Percentiles rank a stretch among this genome's conserved stretches.
phyloP scores from a whole-genome alignment of 2,329 filamentous ascomycete genomes.

The Lecanoromycetidae sp. region DNA sequence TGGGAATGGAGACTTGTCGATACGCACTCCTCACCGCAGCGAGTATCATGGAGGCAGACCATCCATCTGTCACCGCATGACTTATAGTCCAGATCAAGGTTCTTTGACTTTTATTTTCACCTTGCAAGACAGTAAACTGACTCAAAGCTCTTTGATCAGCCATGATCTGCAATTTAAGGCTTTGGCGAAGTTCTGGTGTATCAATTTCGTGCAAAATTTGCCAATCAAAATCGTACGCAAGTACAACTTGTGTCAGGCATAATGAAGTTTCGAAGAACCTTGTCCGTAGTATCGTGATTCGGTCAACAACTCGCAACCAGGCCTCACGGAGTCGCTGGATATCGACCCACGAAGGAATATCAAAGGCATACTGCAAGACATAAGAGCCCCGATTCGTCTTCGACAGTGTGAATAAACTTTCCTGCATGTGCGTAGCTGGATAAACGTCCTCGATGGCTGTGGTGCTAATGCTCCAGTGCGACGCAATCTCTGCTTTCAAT shows the following conservation, averaged over 20 bases:
- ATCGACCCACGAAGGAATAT: slow-evolving; percentile 20
- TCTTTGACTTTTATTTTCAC: neutral
- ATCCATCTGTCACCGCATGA: slow-evolving; percentile 10
- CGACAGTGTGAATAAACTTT: slow-evolving; percentile 2
- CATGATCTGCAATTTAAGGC: neutral
- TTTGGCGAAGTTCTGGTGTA: neutral
- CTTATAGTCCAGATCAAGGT: slow-evolving; percentile 4
- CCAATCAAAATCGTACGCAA: neutral
- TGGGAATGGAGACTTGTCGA: neutral
- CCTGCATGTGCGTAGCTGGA: slow-evolving; percentile 6
- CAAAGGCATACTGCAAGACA: slow-evolving; percentile 25
- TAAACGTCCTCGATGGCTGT: slow-evolving; percentile 8
- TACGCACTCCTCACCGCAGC: neutral
- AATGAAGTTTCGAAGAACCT: slow-evolving; percentile 31
- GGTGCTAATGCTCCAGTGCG: neutral
- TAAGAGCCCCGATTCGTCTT: neutral
- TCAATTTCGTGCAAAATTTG: neutral
- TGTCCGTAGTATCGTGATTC: slow-evolving; percentile 39
- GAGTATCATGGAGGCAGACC: neutral
- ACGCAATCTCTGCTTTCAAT: neutral
- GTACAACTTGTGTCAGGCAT: slow-evolving; percentile 15
- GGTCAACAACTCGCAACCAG: slow-evolving; percentile 34
- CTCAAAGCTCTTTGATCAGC: neutral
- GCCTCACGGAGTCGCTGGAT: slow-evolving; percentile 33
- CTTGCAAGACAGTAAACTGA: neutral